Conservation (phyloP, 2,329 filamentous ascomycete genomes). For the Drechslera avenae region DNA sequence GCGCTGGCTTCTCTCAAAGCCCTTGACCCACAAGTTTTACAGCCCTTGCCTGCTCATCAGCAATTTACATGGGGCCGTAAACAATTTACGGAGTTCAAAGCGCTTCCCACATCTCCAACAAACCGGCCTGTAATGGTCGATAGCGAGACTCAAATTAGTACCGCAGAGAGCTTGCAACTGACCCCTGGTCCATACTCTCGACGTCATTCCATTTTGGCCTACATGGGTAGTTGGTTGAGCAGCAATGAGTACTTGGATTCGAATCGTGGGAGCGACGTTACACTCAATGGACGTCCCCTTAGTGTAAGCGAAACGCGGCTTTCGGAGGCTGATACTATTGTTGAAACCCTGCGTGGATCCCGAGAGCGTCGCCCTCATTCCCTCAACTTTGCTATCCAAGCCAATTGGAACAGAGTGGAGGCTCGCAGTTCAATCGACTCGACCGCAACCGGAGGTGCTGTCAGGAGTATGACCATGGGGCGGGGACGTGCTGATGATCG, state of each 20-base stretch:
- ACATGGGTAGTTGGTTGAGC: slow-evolving; percentile 4
- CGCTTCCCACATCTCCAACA: slow-evolving; percentile 1
- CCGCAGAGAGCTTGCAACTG: not conserved
- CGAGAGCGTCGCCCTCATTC: slow-evolving; percentile 13
- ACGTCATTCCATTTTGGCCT: slow-evolving; percentile 8
- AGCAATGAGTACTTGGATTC: slow-evolving; percentile 4
- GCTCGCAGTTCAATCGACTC: slow-evolving; percentile 15
- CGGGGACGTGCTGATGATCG: slow-evolving; percentile 8
- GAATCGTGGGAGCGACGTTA: slow-evolving; percentile 5
- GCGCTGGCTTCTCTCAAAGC: slow-evolving; percentile 11
- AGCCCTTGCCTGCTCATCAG: slow-evolving; percentile 17
- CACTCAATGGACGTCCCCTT: not conserved
- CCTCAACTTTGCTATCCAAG: not conserved
- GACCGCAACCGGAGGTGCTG: slow-evolving; percentile 4
- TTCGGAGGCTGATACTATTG: slow-evolving; percentile 16
- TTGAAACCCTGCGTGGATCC: slow-evolving; percentile 11
- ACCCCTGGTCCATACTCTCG: not conserved
- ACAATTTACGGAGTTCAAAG: slow-evolving; percentile 25
- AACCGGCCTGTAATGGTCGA: slow-evolving; percentile 11
- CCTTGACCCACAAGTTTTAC: slow-evolving; percentile 15
- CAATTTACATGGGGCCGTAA: slow-evolving; percentile 22
- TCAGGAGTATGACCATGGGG: slow-evolving; percentile 3
- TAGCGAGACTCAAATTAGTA: slow-evolving; percentile 5
- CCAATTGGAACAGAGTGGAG: slow-evolving; percentile 4
- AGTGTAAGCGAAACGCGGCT: slow-evolving; percentile 17